Conservation (phyloP, 257 asterid species). For the Solanum sitiens region DNA sequence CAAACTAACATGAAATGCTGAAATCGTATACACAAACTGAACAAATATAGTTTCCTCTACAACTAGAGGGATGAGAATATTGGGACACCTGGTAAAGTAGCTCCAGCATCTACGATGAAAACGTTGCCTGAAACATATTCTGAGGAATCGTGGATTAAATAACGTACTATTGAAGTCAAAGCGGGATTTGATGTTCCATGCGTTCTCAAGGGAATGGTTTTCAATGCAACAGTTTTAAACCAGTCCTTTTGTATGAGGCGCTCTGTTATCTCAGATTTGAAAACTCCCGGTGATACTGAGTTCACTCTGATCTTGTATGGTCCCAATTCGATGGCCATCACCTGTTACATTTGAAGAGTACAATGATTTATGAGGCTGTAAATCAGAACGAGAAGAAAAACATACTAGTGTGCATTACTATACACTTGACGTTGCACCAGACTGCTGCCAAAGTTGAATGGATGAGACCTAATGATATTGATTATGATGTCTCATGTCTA, state of each 20-base stretch:
- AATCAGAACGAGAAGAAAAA: background rate
- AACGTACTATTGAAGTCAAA: conserved; percentile 49
- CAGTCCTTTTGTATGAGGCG: conserved; percentile 45
- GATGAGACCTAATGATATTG: background rate
- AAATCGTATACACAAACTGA: background rate
- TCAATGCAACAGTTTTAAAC: conserved; percentile 33
- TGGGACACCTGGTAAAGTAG: conserved; percentile 48
- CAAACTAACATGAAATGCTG: background rate
- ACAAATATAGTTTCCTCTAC: background rate
- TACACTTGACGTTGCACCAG: background rate
- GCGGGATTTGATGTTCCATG: conserved; percentile 57
- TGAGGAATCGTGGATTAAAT: conserved; percentile 57
- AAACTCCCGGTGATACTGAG: conserved; percentile 61
- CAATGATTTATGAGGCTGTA: background rate
- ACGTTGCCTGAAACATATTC: conserved; percentile 49
- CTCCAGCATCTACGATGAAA: conserved; percentile 53
- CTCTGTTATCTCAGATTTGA: conserved; percentile 64
- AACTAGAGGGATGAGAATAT: conserved; percentile 59
- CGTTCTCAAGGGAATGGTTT: conserved; percentile 41
- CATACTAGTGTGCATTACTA: background rate
- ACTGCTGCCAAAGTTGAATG: background rate
- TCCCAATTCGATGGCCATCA: conserved; percentile 76
- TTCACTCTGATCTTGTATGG: conserved; percentile 54
- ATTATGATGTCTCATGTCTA: background rate
- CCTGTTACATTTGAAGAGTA: conserved; percentile 17